These are phyloP conservation scores for Kwoniella europaea DNA, from an alignment of 768 basidiomycete species.

Conservation along the genomic window DNA sequence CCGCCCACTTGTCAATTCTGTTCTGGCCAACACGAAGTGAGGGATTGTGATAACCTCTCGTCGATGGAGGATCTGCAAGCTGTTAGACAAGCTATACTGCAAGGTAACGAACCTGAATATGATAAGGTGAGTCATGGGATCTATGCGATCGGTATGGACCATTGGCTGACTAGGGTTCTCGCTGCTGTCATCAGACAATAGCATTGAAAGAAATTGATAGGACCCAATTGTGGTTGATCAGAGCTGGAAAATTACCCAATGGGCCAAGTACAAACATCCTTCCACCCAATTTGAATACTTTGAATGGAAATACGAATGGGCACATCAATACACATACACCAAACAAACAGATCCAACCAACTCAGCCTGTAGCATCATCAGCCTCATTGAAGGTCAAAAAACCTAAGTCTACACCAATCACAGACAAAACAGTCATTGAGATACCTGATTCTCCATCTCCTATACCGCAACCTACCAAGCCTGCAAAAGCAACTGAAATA, in stretches of 20 bases:
- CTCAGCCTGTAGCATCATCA: neutral
- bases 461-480: neutral
- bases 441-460: slow-evolving; percentile 5
- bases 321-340: neutral
- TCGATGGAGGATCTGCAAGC: slow-evolving; percentile 8
- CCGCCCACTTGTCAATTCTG: slow-evolving; percentile 20
- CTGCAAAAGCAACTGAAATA: neutral
- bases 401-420: too few species aligned
- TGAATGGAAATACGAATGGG: slow-evolving; percentile 4
- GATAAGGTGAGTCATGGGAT: slow-evolving; percentile 13
- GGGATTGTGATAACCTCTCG: slow-evolving; percentile 10
- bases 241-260: slow-evolving; percentile 8
- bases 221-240: neutral
- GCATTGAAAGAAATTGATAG: slow-evolving; percentile 4
- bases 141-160: too few species aligned
- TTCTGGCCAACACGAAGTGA: slow-evolving; percentile 4
- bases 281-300: neutral
- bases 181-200: neutral
- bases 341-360: neutral
- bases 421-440: neutral
- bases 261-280: neutral
- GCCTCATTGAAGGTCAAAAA: neutral
- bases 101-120: slow-evolving; percentile 9
- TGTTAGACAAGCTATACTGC: slow-evolving; percentile 15
- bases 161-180: neutral